Evolutionary conservation across 1,284 basidiomycete species (phyloP).

Genomic region (Trametes versicolor): DNA sequence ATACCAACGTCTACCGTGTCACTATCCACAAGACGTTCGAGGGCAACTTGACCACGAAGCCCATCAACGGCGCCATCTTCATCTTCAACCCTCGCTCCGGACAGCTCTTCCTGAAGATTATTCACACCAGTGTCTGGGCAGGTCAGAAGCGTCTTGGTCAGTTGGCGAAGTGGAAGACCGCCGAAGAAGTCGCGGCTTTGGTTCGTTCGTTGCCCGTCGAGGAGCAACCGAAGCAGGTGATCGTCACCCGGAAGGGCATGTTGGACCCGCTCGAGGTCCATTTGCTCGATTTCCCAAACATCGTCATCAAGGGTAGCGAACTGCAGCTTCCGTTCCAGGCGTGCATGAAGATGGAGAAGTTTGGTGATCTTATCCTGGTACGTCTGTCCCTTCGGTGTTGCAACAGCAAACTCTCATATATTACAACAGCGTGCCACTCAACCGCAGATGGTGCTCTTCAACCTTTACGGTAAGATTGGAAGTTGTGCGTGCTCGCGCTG

Average conservation of each 20-base stretch:
- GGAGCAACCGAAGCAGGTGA: slow-evolving; percentile 99
- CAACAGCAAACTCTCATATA: slow-evolving; percentile 15
- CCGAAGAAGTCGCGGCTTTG: slow-evolving; percentile 98
- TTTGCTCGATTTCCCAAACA: slow-evolving; percentile 99
- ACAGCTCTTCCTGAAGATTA: slow-evolving; percentile 98
- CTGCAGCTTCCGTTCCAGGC: slow-evolving; percentile 99
- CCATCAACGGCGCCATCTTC: slow-evolving; percentile 99
- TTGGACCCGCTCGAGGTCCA: slow-evolving; percentile 98
- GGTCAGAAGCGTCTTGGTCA: slow-evolving; percentile 99
- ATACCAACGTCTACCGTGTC: slow-evolving; percentile 99
- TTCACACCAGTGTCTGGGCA: slow-evolving; percentile 99
- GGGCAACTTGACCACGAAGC: slow-evolving; percentile 99
- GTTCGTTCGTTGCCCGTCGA: slow-evolving; percentile 98
- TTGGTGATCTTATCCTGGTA: slow-evolving; percentile 95
- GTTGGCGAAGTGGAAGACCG: slow-evolving; percentile 99
- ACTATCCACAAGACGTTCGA: slow-evolving; percentile 99
- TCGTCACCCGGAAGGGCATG: slow-evolving; percentile 99
- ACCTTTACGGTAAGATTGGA: slow-evolving; percentile 74
- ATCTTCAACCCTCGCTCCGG: slow-evolving; percentile 99
- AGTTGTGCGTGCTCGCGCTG: slow-evolving; percentile 43
- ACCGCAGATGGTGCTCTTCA: slow-evolving; percentile 99
- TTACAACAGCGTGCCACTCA: slow-evolving; percentile 82
- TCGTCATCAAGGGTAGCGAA: slow-evolving; percentile 99
- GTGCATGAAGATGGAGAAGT: slow-evolving; percentile 99
- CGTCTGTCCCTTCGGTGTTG: slow-evolving; percentile 34